Evolutionary conservation across 2,329 filamentous ascomycete species (phyloP).

Genomic region (Chrysoporthe deuterocubensis): DNA sequence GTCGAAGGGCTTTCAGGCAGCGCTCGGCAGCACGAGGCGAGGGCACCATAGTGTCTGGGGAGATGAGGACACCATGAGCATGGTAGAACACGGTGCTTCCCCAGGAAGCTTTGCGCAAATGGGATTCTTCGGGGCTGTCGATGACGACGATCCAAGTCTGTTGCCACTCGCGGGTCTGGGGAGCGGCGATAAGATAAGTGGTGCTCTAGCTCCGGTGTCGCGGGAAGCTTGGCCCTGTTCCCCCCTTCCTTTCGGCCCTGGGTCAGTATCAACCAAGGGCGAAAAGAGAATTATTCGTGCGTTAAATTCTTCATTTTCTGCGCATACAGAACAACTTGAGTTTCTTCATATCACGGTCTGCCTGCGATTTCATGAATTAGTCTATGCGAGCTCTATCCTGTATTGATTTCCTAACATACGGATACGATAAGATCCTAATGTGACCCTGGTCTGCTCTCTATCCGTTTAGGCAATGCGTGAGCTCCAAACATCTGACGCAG

Average conservation of each 20-base stretch:
- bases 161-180: constrained; percentile 16
- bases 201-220: neutral
- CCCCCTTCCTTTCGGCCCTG: neutral
- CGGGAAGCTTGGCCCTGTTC: neutral
- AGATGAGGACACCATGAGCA: neutral
- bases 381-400: too few relatives aligned
- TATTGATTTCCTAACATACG: too few relatives aligned
- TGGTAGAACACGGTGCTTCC: constrained; percentile 8
- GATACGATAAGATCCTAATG: too few relatives aligned
- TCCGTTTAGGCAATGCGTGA: too few relatives aligned
- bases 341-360: too few relatives aligned
- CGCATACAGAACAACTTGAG: too few relatives aligned
- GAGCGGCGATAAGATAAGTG: constrained; percentile 24
- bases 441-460: too few relatives aligned
- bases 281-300: too few relatives aligned
- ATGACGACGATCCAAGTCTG: constrained; percentile 16
- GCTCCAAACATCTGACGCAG: too few relatives aligned
- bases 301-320: too few relatives aligned
- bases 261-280: too few relatives aligned
- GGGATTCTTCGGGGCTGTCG: neutral
- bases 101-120: neutral
- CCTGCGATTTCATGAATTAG: too few relatives aligned
- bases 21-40: constrained; percentile 14
- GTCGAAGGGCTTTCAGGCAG: constrained; percentile 9
- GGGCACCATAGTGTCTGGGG: constrained; percentile 16